Percentiles rank a stretch among this genome's conserved stretches.
phyloP scores from a whole-genome alignment of 805 yeast species.

The Ogataea salicorniae region DNA sequence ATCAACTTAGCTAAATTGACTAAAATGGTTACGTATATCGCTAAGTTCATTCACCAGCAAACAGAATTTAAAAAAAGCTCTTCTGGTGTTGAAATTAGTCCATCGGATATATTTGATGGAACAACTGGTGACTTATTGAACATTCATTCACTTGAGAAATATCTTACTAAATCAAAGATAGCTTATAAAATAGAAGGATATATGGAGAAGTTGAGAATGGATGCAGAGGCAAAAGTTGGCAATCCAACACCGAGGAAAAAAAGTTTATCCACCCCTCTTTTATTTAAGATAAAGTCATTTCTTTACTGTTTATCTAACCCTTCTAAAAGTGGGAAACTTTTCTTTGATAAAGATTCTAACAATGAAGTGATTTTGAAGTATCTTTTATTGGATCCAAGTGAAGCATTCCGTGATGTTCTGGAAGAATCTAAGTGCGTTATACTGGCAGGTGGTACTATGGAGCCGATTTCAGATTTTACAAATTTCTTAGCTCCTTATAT shows the following conservation, averaged over 20 bases:
- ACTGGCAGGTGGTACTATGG: slow-evolving; percentile 95
- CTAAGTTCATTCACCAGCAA: slow-evolving; percentile 38
- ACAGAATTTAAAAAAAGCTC: slow-evolving; percentile 26
- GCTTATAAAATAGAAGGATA: slow-evolving; percentile 81
- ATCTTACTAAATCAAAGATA: slow-evolving; percentile 62
- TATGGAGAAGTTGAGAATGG: slow-evolving; percentile 32
- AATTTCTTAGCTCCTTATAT: slow-evolving; percentile 62
- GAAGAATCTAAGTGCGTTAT: slow-evolving; percentile 64
- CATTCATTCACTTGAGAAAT: slow-evolving; percentile 58
- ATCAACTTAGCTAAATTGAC: slow-evolving; percentile 60
- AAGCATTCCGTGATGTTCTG: slow-evolving; percentile 59
- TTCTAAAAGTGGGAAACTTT: slow-evolving; percentile 68
- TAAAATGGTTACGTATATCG: slow-evolving; percentile 49
- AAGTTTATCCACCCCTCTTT: slow-evolving; percentile 41
- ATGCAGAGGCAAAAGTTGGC: not conserved
- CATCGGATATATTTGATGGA: slow-evolving; percentile 48
- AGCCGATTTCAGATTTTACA: slow-evolving; percentile 70
- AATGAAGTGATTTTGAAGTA: slow-evolving; percentile 47
- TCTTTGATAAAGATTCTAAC: slow-evolving; percentile 45
- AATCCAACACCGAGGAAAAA: slow-evolving; percentile 2
- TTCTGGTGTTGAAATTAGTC: slow-evolving; percentile 51
- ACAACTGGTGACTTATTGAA: slow-evolving; percentile 70
- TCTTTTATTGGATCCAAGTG: slow-evolving; percentile 75
- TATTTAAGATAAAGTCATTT: slow-evolving; percentile 64
- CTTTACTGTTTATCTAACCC: slow-evolving; percentile 66